A percentile compares a stretch with the other conserved stretches of the same genome.
Conservation (phyloP, 1,139 yeast genomes). For the Suhomyces taliae region DNA sequence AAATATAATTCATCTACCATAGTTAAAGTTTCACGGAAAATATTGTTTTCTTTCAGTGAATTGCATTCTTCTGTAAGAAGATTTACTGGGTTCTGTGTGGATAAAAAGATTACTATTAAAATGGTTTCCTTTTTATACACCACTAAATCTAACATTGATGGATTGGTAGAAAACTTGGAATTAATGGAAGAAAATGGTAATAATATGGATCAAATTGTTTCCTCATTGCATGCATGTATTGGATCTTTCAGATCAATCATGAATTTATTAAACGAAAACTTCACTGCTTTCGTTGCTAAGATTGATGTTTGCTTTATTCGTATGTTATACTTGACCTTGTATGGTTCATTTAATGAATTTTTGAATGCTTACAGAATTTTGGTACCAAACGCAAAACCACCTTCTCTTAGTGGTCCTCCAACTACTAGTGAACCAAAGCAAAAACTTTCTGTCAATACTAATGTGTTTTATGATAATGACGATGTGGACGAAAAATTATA, state of each 20-base stretch:
- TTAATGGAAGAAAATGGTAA: constrained; percentile 49
- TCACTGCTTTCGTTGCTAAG: constrained; percentile 48
- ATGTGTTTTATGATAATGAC: constrained; percentile 29
- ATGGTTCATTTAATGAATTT: constrained; percentile 75
- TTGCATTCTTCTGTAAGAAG: constrained; percentile 68
- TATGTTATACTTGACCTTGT: constrained; percentile 67
- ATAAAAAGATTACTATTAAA: constrained; percentile 58
- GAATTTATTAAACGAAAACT: constrained; percentile 47
- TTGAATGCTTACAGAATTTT: constrained; percentile 67
- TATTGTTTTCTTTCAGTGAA: constrained; percentile 64
- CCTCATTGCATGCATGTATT: constrained; percentile 36
- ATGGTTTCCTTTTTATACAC: constrained; percentile 56
- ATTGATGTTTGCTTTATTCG: constrained; percentile 72
- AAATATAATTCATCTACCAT: constrained; percentile 28
- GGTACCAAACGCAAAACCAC: constrained; percentile 30
- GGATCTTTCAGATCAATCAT: constrained; percentile 55
- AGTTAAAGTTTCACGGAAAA: constrained; percentile 54
- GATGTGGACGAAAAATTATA: constrained; percentile 78
- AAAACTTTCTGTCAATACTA: constrained; percentile 26
- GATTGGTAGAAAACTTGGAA: constrained; percentile 58
- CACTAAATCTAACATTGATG: constrained; percentile 59
- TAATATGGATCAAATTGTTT: constrained; percentile 29
- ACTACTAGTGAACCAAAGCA: constrained; percentile 24
- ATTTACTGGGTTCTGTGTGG: constrained; percentile 66
- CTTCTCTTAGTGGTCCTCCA: constrained; percentile 10